Evolutionary conservation across 2,329 filamentous ascomycete species (phyloP), one percentile per base, ranked within the genome.

Genomic region (Cladosporium austrohemisphaericum): DNA sequence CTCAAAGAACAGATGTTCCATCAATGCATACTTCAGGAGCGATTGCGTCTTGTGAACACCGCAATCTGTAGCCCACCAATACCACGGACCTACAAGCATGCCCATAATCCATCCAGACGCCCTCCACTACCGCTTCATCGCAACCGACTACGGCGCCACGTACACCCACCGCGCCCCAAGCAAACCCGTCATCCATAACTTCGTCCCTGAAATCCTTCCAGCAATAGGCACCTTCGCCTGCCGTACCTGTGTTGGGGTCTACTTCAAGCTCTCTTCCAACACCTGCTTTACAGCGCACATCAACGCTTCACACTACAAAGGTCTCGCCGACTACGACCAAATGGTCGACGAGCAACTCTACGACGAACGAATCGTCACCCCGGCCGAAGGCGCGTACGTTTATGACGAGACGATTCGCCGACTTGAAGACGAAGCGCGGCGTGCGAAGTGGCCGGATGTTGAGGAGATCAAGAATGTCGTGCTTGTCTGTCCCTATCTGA

Each of bases 221-320:
- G 29, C 41, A 8, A 45, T 45, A 29, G 41, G 41, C 19, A 45
- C 41, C 9, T 23, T 14, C 8, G 20, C 5, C 5, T 45, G 41
- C 20, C 31, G 19, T n/a, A 35, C 29, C 2, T 33, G 41, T 9
- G 41, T 45, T 1, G 41, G 41, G 1, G 20, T 45, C 20, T 35
- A 45, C n/a, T 18, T 45, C n/a, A 16, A 35, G 1, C 29, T 45
- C 29, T 33, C 31, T 6, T 4, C 29, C n/a, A 25, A 13, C 1
- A 25, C 28, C 11, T 45, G 29, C 31, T 45, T 45, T 20, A 20
- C 26, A 5, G 41, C 41, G 5, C 41, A 45, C 29, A 45, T 45
- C 13, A 45, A 45, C 29, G 19, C 31, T 20, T 13, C n/a, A 7
- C 31, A 35, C 20, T 13, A 18, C 7, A 22, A 10, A 6, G n/a